Evolutionary conservation across 148 eudicot species (phyloP).

Genomic region (Nepenthes mirabilis): DNA sequence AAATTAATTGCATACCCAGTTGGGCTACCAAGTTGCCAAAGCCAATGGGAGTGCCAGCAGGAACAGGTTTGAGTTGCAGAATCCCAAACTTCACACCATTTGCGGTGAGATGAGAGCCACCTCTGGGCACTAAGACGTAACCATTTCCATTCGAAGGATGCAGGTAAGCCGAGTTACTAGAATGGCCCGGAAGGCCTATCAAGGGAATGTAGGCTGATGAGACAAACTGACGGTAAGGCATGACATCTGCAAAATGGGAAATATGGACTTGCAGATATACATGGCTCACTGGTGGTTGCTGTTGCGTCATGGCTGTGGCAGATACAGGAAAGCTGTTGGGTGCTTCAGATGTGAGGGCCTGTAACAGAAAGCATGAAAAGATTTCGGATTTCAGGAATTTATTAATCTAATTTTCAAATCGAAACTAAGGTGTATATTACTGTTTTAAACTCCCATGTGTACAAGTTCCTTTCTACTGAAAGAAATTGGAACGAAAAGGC

Average conservation of each 20-base stretch:
- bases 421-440: too few species aligned
- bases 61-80: slow-evolving; percentile 80
- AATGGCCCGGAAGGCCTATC: slow-evolving; percentile 74
- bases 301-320: slow-evolving; percentile 66
- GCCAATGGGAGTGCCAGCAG: slow-evolving; percentile 53
- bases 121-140: slow-evolving; percentile 77
- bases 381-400: too few species aligned
- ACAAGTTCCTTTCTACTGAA: too few species aligned
- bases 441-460: too few species aligned
- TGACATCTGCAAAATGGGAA: slow-evolving; percentile 59
- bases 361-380: slow-evolving; percentile 3
- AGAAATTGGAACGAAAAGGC: too few species aligned
- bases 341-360: slow-evolving; percentile 51
- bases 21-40: slow-evolving; percentile 59
- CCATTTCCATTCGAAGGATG: slow-evolving; percentile 84
- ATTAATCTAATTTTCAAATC: too few species aligned
- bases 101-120: slow-evolving; percentile 55
- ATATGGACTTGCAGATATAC: slow-evolving; percentile 83
- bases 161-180: slow-evolving; percentile 61
- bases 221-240: slow-evolving; percentile 79
- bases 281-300: slow-evolving; percentile 59
- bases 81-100: slow-evolving; percentile 62
- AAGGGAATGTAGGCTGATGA: slow-evolving; percentile 78
- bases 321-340: slow-evolving; percentile 45
- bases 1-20: slow-evolving; percentile 74